A percentile compares a stretch with the other conserved stretches of the same genome.
Conservation (phyloP, 2,329 filamentous ascomycete species). For the Fusarium luffae region DNA sequence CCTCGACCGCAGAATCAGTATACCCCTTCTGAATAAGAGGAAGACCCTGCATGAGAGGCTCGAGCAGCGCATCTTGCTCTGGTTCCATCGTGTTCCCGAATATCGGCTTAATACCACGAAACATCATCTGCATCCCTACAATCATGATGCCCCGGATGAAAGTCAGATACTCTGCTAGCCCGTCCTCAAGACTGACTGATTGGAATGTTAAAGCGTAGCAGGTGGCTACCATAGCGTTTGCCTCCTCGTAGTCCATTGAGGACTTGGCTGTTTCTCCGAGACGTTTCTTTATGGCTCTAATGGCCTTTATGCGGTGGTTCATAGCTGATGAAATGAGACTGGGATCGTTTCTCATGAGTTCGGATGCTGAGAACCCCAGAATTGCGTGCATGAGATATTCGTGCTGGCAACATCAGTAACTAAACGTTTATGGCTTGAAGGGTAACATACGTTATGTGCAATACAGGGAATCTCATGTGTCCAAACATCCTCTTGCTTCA, state of each 20-base stretch:
- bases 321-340: constrained; percentile 68
- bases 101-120: constrained; percentile 60
- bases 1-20: constrained; percentile 59
- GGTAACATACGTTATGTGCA: constrained; percentile 67
- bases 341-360: constrained; percentile 64
- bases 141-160: constrained; percentile 68
- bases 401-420: constrained; percentile 55
- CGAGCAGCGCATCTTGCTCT: constrained; percentile 55
- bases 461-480: constrained; percentile 73
- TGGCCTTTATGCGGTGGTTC: constrained; percentile 72
- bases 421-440: too few relatives aligned
- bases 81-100: constrained; percentile 60
- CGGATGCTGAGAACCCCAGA: constrained; percentile 73
- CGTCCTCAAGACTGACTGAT: constrained; percentile 67
- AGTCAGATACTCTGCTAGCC: constrained; percentile 69
- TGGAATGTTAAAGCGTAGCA: constrained; percentile 70
- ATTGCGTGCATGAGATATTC: constrained; percentile 78
- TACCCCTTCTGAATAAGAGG: constrained; percentile 59
- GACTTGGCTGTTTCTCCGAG: constrained; percentile 57
- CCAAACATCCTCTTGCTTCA: constrained; percentile 75
- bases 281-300: constrained; percentile 69
- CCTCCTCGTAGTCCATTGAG: constrained; percentile 60
- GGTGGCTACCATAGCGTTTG: constrained; percentile 68
- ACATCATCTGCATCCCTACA: constrained; percentile 65
- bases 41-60: constrained; percentile 58